phyloP scores from a whole-genome alignment of 495 filamentous ascomycete genomes.

The Talaromyces liani region DNA sequence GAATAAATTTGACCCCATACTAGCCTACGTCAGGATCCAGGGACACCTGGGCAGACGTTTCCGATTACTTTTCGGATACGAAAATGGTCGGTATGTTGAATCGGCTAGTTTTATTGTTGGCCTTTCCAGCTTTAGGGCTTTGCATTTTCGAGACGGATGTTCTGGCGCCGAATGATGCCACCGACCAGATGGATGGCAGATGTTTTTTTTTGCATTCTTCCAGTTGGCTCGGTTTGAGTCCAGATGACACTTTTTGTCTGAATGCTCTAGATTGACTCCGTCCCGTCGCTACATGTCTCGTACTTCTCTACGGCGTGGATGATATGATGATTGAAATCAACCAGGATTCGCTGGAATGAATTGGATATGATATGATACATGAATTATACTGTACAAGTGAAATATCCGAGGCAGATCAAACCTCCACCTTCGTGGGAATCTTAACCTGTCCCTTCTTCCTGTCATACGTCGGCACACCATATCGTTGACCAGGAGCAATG shows the following conservation, averaged over 20 bases:
- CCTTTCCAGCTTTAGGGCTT: no score
- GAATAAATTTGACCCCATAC: neutral
- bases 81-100: neutral
- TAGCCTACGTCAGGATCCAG: neutral
- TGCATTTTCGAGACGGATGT: neutral
- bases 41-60: no score
- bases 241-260: no score
- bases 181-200: neutral
- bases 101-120: neutral
- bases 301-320: neutral
- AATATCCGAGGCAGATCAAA: slow-evolving; percentile 17
- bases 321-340: neutral
- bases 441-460: slow-evolving; percentile 67
- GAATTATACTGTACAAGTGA: slow-evolving; percentile 3
- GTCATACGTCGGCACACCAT: slow-evolving; percentile 62
- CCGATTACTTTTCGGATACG: neutral
- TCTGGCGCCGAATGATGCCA: neutral
- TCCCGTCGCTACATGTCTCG: no score
- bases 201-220: neutral
- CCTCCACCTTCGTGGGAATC: slow-evolving; percentile 58
- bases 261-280: no score
- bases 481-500: slow-evolving; percentile 53
- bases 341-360: neutral
- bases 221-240: neutral
- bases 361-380: slow-evolving; percentile 5